Percentiles rank a stretch among this genome's conserved stretches.
phyloP scores from a whole-genome alignment of 768 basidiomycete species.

The Hericium coralloides region DNA sequence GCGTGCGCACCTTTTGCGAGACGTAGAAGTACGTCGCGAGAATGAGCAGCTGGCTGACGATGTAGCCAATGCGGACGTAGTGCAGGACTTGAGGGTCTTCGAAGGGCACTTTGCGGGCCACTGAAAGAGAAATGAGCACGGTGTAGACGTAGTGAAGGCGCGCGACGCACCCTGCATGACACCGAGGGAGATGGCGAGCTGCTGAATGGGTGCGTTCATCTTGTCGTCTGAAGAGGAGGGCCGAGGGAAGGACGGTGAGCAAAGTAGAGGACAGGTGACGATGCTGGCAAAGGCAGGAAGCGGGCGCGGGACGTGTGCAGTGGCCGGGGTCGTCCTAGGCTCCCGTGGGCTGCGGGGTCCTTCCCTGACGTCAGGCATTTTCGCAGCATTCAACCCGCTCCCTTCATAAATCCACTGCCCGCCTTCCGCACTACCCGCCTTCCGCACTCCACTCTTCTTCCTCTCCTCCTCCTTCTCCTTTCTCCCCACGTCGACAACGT shows the following conservation, averaged over 20 bases:
- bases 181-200: conserved; percentile 83
- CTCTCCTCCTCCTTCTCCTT: background rate
- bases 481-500: background rate
- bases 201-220: conserved; percentile 24
- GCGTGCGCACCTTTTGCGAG: conserved; percentile 51
- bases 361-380: background rate
- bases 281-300: background rate
- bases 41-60: conserved; percentile 60
- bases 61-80: conserved; percentile 82
- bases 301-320: background rate
- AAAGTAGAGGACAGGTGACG: background rate
- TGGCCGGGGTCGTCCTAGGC: background rate
- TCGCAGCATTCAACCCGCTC: background rate
- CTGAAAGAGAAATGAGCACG: conserved; percentile 29
- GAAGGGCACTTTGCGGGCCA: conserved; percentile 86
- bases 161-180: conserved; percentile 73
- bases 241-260: background rate
- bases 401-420: background rate
- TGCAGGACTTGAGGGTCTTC: conserved; percentile 77
- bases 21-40: conserved; percentile 76
- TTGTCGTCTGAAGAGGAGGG: background rate
- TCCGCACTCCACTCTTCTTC: background rate
- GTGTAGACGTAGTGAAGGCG: background rate
- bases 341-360: no score
- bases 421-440: background rate